Base-by-base conservation (phyloP, 345 rosid genomes). In the Noccaea caerulescens region DNA sequence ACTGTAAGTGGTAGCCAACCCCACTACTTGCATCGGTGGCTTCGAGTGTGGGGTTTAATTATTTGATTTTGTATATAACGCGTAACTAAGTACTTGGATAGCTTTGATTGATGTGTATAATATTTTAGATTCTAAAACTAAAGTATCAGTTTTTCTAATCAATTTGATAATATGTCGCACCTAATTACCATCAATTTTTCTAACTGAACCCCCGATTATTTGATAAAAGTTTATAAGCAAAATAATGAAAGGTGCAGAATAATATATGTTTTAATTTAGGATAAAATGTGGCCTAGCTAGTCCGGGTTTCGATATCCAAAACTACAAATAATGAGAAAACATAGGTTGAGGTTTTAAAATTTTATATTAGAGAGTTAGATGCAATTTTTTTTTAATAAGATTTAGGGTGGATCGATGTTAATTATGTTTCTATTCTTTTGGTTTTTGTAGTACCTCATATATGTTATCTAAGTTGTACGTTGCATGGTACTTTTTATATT, bases 1-100 rank as follows among this genome's bases (percentile, higher is more conserved):
- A 20, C 1, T 20, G 23, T 20, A 14, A 75, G 78, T 68, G 78
- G 73, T 53, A 75, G 78, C 78, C 78, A 75, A 68, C 78, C 78
- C 78, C 69, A 75, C 78, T 75, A 74, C 57, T 33, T 52, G 49
- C 57, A 52, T 52, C 45, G 66, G 63, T 63, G 76, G 50, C 46
- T 54, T 62, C 50, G 69, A 16, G 36, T 52, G 60, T 12, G 16
- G 37, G 33, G 4, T 51, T 50, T 65, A 10, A 10, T 64, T 64
- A 14, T 55, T 14, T 55, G 50, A 45, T 55, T 55, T 55, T 57
- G 34, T 47, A 54, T 54, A 10, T 45, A 23, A 47, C 45, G 63
- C 55, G 45, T 18, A 42, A 18, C 14, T 32, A 59, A 42, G 13
- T 38, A 14, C 59, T 30, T 11, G 27, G 50, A 69, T 69, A 25